Percentiles rank a stretch among this genome's conserved stretches.
Evolutionary conservation across 2,329 filamentous ascomycete species (phyloP).

Genomic region (Colletotrichum sp.): DNA sequence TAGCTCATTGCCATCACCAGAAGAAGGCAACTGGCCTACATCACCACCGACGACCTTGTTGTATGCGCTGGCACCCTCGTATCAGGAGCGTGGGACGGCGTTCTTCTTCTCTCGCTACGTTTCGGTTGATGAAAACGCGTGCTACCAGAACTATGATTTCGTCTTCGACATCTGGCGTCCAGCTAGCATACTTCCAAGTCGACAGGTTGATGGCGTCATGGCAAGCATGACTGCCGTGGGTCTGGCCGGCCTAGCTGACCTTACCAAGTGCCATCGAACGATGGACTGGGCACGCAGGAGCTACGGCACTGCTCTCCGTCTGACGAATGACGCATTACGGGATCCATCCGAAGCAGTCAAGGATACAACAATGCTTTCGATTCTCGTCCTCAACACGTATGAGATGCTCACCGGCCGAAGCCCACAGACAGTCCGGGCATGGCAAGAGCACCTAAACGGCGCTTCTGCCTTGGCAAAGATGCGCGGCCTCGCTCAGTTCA

Average conservation of each 20-base stretch:
- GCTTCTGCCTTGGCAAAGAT: conserved; percentile 55
- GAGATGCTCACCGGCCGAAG: conserved; percentile 57
- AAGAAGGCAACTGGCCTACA: conserved; percentile 34
- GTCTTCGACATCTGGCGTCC: conserved; percentile 59
- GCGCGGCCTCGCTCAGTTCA: conserved; percentile 53
- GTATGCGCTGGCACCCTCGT: conserved; percentile 36
- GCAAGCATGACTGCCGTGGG: conserved; percentile 61
- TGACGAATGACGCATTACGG: conserved; percentile 55
- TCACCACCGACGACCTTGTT: conserved; percentile 31
- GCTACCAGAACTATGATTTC: conserved; percentile 57
- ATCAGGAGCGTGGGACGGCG: conserved; percentile 49
- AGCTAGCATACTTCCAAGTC: conserved; percentile 32
- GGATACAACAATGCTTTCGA: conserved; percentile 57
- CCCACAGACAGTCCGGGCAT: conserved; percentile 52
- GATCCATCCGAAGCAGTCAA: conserved; percentile 47
- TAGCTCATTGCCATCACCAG: conserved; percentile 33
- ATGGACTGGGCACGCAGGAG: conserved; percentile 54
- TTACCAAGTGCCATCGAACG: conserved; percentile 44
- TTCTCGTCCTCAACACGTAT: conserved; percentile 60
- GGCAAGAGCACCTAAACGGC: conserved; percentile 59
- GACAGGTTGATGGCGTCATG: conserved; percentile 49
- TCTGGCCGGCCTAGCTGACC: conserved; percentile 54
- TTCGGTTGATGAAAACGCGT: conserved; percentile 47
- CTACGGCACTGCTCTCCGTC: conserved; percentile 55
- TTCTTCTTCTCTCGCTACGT: conserved; percentile 60